Evolutionary conservation across 2,329 filamentous ascomycete species (phyloP), one percentile per base, ranked within the genome.

Genomic region (Apiospora arundinis): DNA sequence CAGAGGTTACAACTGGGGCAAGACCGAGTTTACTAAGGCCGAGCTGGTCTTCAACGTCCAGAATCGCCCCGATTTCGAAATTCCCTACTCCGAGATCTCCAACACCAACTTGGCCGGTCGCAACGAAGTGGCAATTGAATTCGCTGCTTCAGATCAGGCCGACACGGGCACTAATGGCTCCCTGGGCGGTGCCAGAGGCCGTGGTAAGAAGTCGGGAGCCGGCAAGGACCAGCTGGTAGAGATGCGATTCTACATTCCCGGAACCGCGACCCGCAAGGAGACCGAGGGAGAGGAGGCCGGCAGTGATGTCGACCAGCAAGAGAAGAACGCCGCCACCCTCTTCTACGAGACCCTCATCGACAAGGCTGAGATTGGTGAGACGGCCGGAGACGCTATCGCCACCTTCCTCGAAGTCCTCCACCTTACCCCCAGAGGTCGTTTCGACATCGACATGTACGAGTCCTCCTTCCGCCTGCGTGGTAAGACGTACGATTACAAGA

Each of bases 401-500:
- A 98, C 95, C 48, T 99, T 99, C 87, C 86, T 97, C 80, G 96
- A 99, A 82, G 93, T 98, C 73, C 87, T 99, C 69, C 97, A 99
- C 85, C 93, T 99, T 79, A 99, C 96, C 16, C 96, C 96, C 83
- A 95, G 96, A 93, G 97, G 96, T 82, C 95, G 96, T 76, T 99
- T 99, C 88, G 96, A 98, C 82, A 97, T 99, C 84, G 96, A 99
- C 82, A 97, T 99, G 93, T 99, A 99, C 88, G 96, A 98, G 83
- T 92, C 91, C 21, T 98, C 96, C 2, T 98, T 99, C 89, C 93
- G 96, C 74, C 89, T 99, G 73, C 95, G 96, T 75, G 96, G 96
- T 79, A 99, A 99, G 85, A 99, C 96, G 32, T 99, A 99, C 86
- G 97, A 99, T 85, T 99, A 99, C 90, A 99, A 99, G 89, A 98